These are phyloP conservation scores for Helichrysum umbraculigerum DNA, from an alignment of 129 eudicot species.

Conservation along the genomic window DNA sequence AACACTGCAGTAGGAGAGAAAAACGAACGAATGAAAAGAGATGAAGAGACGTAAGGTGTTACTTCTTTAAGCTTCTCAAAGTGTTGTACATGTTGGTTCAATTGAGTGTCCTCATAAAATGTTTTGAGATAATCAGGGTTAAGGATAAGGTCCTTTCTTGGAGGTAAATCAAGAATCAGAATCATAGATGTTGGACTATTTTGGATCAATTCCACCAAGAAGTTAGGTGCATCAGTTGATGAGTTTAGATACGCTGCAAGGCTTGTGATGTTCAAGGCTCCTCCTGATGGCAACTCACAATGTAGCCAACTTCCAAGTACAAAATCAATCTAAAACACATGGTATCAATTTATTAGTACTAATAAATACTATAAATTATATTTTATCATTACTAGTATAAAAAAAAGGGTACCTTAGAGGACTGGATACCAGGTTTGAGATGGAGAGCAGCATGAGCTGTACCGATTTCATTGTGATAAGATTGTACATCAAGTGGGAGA, in stretches of 20 bases:
- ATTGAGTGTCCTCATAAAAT: conserved; percentile 72
- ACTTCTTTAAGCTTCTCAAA: conserved; percentile 64
- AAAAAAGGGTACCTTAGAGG: conserved; percentile 53
- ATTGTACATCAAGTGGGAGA: conserved; percentile 76
- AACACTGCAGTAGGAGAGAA: conserved; percentile 73
- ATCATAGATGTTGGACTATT: conserved; percentile 70
- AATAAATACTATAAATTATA: too few species aligned
- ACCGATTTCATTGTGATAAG: conserved; percentile 42
- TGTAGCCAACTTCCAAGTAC: conserved; percentile 85
- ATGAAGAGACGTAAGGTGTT: conserved; percentile 60
- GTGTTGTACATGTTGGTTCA: conserved; percentile 62
- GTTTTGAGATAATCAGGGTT: conserved; percentile 76
- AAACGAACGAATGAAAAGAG: conserved; percentile 64
- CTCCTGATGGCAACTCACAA: conserved; percentile 84
- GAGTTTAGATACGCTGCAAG: conserved; percentile 70
- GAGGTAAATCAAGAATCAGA: conserved; percentile 72
- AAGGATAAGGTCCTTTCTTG: conserved; percentile 76
- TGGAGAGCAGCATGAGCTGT: conserved; percentile 61
- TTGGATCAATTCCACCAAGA: conserved; percentile 70
- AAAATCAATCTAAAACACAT: conserved; percentile 61
- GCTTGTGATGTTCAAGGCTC: conserved; percentile 75
- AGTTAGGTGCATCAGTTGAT: conserved; percentile 77
- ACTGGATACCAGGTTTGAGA: conserved; percentile 60
- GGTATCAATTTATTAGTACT: too few species aligned
- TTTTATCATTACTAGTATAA: too few species aligned